Conservation (phyloP, 345 rosid genomes). For the Clarkia xantiana region DNA sequence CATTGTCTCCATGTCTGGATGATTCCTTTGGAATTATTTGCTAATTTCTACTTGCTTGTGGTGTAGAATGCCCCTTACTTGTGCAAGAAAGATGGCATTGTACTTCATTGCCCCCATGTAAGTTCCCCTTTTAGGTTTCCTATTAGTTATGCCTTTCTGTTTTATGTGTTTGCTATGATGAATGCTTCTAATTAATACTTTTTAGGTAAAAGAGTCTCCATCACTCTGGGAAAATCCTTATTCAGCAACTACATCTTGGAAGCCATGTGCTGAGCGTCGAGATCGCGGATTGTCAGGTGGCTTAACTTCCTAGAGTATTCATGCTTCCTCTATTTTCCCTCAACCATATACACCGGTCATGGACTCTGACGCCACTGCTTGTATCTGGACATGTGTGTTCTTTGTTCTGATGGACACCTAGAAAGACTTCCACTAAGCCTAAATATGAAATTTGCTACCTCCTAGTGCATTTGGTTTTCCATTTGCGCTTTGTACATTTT, state of each 20-base stretch:
- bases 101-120: constrained; percentile 83
- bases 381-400: too few relatives aligned
- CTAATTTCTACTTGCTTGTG: constrained; percentile 5
- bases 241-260: constrained; percentile 97
- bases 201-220: constrained; percentile 80
- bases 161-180: not conserved
- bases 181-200: constrained; percentile 7
- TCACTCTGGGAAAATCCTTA: constrained; percentile 95
- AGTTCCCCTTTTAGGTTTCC: constrained; percentile 14
- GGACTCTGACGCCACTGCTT: too few relatives aligned
- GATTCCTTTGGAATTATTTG: constrained; percentile 1
- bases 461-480: too few relatives aligned
- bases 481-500: too few relatives aligned
- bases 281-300: constrained; percentile 65
- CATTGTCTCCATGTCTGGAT: too few relatives aligned
- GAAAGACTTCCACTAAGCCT: too few relatives aligned
- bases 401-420: too few relatives aligned
- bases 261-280: constrained; percentile 95
- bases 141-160: not conserved
- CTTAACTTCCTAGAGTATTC: not conserved
- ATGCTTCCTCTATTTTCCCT: too few relatives aligned
- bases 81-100: constrained; percentile 94
- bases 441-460: too few relatives aligned
- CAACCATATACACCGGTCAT: too few relatives aligned
- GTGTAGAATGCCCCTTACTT: constrained; percentile 74